Evolutionary conservation across 1,139 yeast species (phyloP).

Genomic region (Candida glucosophila): DNA sequence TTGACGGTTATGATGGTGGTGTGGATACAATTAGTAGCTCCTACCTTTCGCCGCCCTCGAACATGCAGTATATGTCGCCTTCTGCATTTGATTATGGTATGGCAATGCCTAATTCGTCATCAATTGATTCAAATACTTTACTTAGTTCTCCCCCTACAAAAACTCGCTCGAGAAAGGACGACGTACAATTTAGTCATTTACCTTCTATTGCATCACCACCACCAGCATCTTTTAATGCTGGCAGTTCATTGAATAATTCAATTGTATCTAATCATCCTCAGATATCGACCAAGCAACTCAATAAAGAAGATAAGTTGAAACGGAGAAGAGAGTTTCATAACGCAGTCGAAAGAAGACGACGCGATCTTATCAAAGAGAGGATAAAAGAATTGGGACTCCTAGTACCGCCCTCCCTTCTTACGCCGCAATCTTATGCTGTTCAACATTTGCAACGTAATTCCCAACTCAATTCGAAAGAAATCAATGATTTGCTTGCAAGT

Average conservation of each 20-base stretch:
- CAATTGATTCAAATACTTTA: slow-evolving; percentile 16
- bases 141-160: slow-evolving; percentile 27
- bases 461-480: slow-evolving; percentile 22
- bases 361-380: slow-evolving; percentile 69
- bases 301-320: slow-evolving; percentile 62
- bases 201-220: slow-evolving; percentile 5
- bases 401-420: slow-evolving; percentile 63
- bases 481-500: slow-evolving; percentile 28
- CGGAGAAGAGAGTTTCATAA: slow-evolving; percentile 73
- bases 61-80: slow-evolving; percentile 16
- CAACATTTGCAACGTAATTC: slow-evolving; percentile 37
- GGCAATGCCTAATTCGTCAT: slow-evolving; percentile 24
- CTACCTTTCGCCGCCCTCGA: slow-evolving; percentile 20
- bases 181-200: too few relatives aligned
- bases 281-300: slow-evolving; percentile 34
- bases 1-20: slow-evolving; percentile 6
- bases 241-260: slow-evolving; percentile 20
- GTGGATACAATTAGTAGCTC: slow-evolving; percentile 14
- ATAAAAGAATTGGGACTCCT: slow-evolving; percentile 64
- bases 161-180: background rate
- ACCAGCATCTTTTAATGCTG: slow-evolving; percentile 8
- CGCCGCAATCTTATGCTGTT: slow-evolving; percentile 40
- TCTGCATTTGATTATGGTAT: slow-evolving; percentile 13
- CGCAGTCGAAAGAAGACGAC: slow-evolving; percentile 72
- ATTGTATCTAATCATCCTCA: slow-evolving; percentile 4